phyloP scores from a whole-genome alignment of 1,284 basidiomycete species.

The Tilletia horrida region DNA sequence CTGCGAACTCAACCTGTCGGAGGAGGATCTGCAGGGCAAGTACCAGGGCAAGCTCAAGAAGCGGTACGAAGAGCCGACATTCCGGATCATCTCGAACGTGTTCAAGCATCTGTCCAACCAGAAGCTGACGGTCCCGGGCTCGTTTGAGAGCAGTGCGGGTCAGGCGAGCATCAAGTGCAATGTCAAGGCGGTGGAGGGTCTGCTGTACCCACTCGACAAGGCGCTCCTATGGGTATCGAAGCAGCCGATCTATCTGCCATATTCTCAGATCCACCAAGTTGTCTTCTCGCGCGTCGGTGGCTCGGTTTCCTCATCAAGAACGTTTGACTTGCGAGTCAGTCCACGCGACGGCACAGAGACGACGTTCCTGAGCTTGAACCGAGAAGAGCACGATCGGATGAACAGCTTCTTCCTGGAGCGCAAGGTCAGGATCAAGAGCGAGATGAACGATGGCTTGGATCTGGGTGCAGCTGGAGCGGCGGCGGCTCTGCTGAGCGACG shows the following conservation, averaged over 20 bases:
- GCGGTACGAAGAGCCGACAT: slow-evolving; percentile 87
- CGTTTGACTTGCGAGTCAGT: slow-evolving; percentile 89
- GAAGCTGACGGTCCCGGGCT: slow-evolving; percentile 70
- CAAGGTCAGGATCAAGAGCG: slow-evolving; percentile 91
- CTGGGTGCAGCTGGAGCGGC: slow-evolving; percentile 61
- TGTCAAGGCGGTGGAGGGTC: slow-evolving; percentile 93
- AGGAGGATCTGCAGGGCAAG: slow-evolving; percentile 59
- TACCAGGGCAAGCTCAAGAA: slow-evolving; percentile 79
- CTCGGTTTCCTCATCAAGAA: slow-evolving; percentile 79
- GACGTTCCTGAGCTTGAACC: slow-evolving; percentile 83
- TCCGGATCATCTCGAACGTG: slow-evolving; percentile 89
- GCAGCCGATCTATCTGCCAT: slow-evolving; percentile 85
- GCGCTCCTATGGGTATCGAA: slow-evolving; percentile 97
- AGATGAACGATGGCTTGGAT: slow-evolving; percentile 76
- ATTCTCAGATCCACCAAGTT: slow-evolving; percentile 84
- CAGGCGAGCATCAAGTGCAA: slow-evolving; percentile 79
- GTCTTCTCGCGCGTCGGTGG: slow-evolving; percentile 92
- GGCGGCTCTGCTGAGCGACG: slow-evolving; percentile 63
- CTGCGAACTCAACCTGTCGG: slow-evolving; percentile 86
- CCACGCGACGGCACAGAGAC: slow-evolving; percentile 68
- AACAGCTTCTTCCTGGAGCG: slow-evolving; percentile 82
- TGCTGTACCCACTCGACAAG: slow-evolving; percentile 97
- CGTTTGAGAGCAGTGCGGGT: slow-evolving; percentile 57
- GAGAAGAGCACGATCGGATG: slow-evolving; percentile 87
- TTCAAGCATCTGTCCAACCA: slow-evolving; percentile 87